A percentile compares a stretch with the other conserved stretches of the same genome.
phyloP scores from a whole-genome alignment of 345 rosid genomes.

The Firmiana major region DNA sequence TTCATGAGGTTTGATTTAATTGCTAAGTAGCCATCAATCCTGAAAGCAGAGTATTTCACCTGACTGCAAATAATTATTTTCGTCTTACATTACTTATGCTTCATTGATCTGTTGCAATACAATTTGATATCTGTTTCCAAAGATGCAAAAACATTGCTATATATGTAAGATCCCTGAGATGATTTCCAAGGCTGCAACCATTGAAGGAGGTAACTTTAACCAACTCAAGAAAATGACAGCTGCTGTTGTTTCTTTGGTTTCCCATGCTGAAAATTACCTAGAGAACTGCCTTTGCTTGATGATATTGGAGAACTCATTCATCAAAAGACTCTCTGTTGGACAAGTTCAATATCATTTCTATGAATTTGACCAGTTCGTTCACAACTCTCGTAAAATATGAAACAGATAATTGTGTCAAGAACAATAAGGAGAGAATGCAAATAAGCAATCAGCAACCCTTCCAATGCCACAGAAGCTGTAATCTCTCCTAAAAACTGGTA shows the following conservation, averaged over 20 bases:
- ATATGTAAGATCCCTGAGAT: not conserved
- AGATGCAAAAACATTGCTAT: not conserved
- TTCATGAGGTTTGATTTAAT: not conserved
- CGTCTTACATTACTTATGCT: not conserved
- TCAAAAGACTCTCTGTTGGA: not conserved
- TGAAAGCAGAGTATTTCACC: not conserved
- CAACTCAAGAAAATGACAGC: not conserved
- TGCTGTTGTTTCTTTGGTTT: not conserved
- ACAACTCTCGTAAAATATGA: constrained; percentile 25
- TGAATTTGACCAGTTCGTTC: not conserved
- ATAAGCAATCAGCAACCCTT: constrained; percentile 32
- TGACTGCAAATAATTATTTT: not conserved
- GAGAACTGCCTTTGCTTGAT: not conserved
- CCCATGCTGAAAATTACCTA: not conserved
- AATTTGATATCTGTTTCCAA: not conserved
- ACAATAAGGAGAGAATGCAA: constrained; percentile 33
- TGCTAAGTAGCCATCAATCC: not conserved
- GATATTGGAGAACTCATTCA: not conserved
- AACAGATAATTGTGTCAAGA: constrained; percentile 37
- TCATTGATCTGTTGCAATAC: not conserved
- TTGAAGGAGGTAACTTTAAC: not conserved
- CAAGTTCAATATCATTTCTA: constrained; percentile 6
- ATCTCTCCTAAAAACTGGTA: constrained; percentile 3
- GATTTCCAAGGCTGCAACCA: not conserved
- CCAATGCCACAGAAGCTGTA: constrained; percentile 17